These are phyloP conservation scores for Trametes cubensis DNA, from an alignment of 768 basidiomycete genomes.

Conservation along the genomic window DNA sequence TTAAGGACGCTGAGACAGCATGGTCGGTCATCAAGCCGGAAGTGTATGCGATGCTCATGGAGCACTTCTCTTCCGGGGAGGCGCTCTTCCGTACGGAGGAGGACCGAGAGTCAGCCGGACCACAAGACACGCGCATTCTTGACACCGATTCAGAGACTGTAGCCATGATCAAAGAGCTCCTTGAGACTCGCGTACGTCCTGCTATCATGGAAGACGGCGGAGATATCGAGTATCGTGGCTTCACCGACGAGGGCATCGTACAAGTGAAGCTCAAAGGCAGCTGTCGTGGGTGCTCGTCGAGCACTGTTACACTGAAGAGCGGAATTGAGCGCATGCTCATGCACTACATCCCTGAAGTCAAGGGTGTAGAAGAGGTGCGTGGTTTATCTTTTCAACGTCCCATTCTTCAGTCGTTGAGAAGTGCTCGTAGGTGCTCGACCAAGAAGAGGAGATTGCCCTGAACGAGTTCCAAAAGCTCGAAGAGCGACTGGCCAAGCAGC, in stretches of 20 bases:
- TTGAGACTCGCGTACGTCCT: conserved; percentile 93
- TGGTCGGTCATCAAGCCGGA: conserved; percentile 97
- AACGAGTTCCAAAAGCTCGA: conserved; percentile 90
- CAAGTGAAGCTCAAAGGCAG: conserved; percentile 94
- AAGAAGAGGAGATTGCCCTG: conserved; percentile 85
- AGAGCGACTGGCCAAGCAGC: conserved; percentile 54
- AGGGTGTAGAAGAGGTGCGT: conserved; percentile 83
- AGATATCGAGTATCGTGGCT: conserved; percentile 94
- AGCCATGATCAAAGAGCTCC: conserved; percentile 97
- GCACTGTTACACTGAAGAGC: conserved; percentile 92
- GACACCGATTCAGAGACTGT: conserved; percentile 96
- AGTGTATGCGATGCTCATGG: conserved; percentile 95
- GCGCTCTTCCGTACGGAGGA: conserved; percentile 84
- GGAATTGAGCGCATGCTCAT: conserved; percentile 99
- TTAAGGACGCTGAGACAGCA: conserved; percentile 80
- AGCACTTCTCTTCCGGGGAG: conserved; percentile 91
- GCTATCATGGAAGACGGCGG: conserved; percentile 99
- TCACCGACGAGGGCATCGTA: conserved; percentile 82
- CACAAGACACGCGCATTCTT: conserved; percentile 90
- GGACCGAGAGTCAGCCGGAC: conserved; percentile 79
- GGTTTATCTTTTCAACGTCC: background rate
- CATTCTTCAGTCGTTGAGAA: background rate
- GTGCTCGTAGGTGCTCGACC: conserved; percentile 70
- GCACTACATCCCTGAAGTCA: conserved; percentile 98
- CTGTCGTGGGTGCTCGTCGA: conserved; percentile 93